Base-by-base conservation (phyloP, 1,284 basidiomycete genomes). In the Albatrellus sp. region DNA sequence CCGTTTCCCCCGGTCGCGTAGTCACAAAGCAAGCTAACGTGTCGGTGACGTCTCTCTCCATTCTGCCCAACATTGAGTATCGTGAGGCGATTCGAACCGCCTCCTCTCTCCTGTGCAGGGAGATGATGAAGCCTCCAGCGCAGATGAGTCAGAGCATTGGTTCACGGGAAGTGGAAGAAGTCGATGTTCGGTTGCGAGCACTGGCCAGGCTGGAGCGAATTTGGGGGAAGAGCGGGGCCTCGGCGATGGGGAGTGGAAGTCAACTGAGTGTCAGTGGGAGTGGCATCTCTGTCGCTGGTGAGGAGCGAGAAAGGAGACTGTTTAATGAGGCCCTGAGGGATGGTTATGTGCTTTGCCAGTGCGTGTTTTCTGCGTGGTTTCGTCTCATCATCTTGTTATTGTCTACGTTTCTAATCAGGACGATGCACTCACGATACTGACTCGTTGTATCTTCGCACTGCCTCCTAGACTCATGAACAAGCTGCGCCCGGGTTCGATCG, bases 321-420 rank as follows among this genome's bases (percentile, higher is more conserved):
- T 90, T 91, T 56, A 70, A 70, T 39, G 83, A 87, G 46, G 78
- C 83, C 1, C 58, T 91, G 48, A 66, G 77, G 53, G 90, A 93
- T 65, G 90, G 90, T 1, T 84, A 81, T 58, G 73, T 92, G 24
- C 70, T 93, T 17, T 91, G 88, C 75, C 80, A 88, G 89, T 90
- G 57, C 65, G 80, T 78, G 44, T 50, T 45, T 39, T 52, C 24
- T 37, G 40, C 29, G 45, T 45, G 29, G 53, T 37, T 47, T 39
- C 19, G 28, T 38, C 46, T 47, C 50, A 17, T 51, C 43, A 36
- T 48, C 24, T 44, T 51, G n/a, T n/a, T n/a, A n/a, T n/a, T n/a
- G n/a, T n/a, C 7, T 24, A 4, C 24, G 24, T 24, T 7, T 24
- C 24, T 7, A 7, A 24, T 7, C 3, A 24, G 24, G 24, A 24